Conservation (phyloP, 306 rosid genomes). For the Lathyrus tuberosus region DNA sequence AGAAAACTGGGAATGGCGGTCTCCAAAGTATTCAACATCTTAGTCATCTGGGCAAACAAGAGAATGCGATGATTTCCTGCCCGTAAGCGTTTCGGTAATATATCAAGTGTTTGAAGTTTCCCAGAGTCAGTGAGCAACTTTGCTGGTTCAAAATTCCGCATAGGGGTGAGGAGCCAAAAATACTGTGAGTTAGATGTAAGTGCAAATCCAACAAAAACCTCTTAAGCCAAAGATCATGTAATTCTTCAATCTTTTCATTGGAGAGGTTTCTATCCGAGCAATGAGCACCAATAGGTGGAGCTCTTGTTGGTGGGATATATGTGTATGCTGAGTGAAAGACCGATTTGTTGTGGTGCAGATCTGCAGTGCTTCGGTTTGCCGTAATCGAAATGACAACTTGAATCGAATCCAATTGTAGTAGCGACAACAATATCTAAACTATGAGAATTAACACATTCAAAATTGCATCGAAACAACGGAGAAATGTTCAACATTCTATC, state of each 20-base stretch:
- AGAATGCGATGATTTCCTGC: constrained; percentile 96
- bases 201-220: constrained; percentile 90
- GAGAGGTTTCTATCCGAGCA: constrained; percentile 83
- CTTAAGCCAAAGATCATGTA: constrained; percentile 86
- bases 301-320: constrained; percentile 83
- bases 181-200: constrained; percentile 87
- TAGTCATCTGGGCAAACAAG: constrained; percentile 98
- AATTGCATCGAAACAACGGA: too few species aligned
- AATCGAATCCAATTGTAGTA: too few species aligned
- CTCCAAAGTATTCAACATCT: constrained; percentile 97
- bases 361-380: too few species aligned
- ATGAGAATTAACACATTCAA: too few species aligned
- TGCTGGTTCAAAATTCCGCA: constrained; percentile 95
- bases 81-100: constrained; percentile 85
- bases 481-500: too few species aligned
- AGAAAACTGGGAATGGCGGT: too few species aligned
- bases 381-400: too few species aligned
- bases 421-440: too few species aligned
- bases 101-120: constrained; percentile 98
- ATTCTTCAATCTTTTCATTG: constrained; percentile 80
- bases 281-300: constrained; percentile 80
- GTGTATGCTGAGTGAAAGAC: constrained; percentile 86
- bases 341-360: too few species aligned
- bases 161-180: constrained; percentile 97
- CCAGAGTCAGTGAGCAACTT: constrained; percentile 99